Conservation (phyloP, 139 green algal genomes). For the Limnomonas spitsbergensis region DNA sequence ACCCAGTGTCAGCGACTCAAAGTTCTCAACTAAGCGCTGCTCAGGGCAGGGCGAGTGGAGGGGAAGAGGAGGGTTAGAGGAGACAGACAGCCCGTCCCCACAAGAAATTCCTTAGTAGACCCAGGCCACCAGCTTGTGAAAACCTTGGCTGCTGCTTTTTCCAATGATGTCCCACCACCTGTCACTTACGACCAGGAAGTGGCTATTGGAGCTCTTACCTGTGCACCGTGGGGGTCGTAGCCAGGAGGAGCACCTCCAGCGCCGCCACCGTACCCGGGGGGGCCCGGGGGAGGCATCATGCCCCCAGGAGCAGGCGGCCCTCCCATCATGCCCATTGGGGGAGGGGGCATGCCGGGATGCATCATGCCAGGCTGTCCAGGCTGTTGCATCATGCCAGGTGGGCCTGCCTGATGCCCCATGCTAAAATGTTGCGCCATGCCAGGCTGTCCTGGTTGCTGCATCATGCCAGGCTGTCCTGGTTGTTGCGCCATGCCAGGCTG, state of each 20-base stretch:
- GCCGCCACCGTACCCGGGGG: neutral
- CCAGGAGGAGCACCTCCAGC: neutral
- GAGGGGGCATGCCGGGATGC: neutral
- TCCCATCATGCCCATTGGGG: neutral
- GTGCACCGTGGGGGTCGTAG: conserved; percentile 25
- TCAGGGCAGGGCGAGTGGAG: neutral
- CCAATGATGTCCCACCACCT: neutral
- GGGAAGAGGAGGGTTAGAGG: too few species aligned
- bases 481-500: too few species aligned
- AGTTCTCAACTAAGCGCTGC: conserved; percentile 62
- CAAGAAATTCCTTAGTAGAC: too few species aligned
- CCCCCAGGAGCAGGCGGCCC: neutral
- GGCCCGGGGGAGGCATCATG: conserved; percentile 5
- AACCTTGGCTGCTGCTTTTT: too few species aligned
- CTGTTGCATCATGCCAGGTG: conserved; percentile 13
- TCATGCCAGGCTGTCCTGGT: neutral
- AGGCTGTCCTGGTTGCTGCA: conserved; percentile 10
- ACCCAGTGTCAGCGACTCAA: conserved; percentile 73
- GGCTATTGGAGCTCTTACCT: conserved; percentile 13
- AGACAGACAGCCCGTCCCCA: too few species aligned
- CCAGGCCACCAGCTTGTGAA: neutral
- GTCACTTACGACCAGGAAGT: neutral
- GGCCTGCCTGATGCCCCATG: too few species aligned
- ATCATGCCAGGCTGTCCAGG: conserved; percentile 4
- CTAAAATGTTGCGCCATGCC: conserved; percentile 15